Percentiles rank a stretch among this genome's conserved stretches.
These are phyloP conservation scores for Lachnellula cervina DNA, from an alignment of 2,329 filamentous ascomycete species.

Conservation along the genomic window DNA sequence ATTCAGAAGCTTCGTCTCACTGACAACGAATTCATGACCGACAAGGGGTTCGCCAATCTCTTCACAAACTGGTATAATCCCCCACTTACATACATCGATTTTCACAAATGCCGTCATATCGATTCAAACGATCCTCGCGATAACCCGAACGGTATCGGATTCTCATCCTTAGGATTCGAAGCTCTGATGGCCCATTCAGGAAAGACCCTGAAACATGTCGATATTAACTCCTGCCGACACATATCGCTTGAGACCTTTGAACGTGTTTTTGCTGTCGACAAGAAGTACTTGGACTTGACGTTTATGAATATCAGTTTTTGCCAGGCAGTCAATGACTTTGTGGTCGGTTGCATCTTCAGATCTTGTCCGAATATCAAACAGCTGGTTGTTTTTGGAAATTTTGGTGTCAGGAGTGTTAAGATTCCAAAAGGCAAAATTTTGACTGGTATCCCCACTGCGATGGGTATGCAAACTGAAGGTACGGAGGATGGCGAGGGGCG, in stretches of 20 bases:
- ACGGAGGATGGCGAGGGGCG: slow-evolving; percentile 29
- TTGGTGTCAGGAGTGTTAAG: slow-evolving; percentile 51
- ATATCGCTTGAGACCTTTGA: slow-evolving; percentile 70
- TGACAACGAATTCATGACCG: slow-evolving; percentile 70
- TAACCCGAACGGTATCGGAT: slow-evolving; percentile 61
- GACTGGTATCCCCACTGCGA: slow-evolving; percentile 54
- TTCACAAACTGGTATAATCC: slow-evolving; percentile 75
- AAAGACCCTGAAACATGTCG: slow-evolving; percentile 56
- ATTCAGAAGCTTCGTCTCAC: slow-evolving; percentile 77
- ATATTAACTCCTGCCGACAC: slow-evolving; percentile 80
- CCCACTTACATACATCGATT: slow-evolving; percentile 63
- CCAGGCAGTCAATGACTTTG: slow-evolving; percentile 59
- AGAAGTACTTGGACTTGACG: slow-evolving; percentile 61
- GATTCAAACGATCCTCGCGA: slow-evolving; percentile 66
- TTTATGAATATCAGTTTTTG: slow-evolving; percentile 77
- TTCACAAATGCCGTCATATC: slow-evolving; percentile 72
- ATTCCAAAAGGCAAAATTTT: slow-evolving; percentile 53
- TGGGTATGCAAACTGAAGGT: slow-evolving; percentile 57
- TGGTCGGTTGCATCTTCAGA: slow-evolving; percentile 60
- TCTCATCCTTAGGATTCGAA: slow-evolving; percentile 70
- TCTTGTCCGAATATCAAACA: slow-evolving; percentile 56
- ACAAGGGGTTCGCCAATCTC: slow-evolving; percentile 65
- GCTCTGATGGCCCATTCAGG: slow-evolving; percentile 85
- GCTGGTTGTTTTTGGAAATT: slow-evolving; percentile 61
- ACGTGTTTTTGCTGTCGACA: slow-evolving; percentile 60